phyloP scores from a whole-genome alignment of 2,329 filamentous ascomycete species.

The Allantophomopsis lycopodina region DNA sequence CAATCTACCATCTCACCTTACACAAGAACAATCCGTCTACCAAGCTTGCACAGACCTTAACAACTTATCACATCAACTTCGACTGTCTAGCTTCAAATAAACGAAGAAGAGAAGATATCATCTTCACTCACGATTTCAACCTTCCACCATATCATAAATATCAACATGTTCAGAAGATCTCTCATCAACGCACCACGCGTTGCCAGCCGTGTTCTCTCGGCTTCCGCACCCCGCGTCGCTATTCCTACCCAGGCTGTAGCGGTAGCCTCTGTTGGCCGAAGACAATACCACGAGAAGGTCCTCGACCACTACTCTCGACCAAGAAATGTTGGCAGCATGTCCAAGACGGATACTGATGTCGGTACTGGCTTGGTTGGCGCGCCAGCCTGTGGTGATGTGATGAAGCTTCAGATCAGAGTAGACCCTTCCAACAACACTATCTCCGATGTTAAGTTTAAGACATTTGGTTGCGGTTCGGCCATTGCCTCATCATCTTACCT shows the following conservation, averaged over 20 bases:
- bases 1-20: too few relatives aligned
- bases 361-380: conserved; percentile 85
- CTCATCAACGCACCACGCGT: conserved; percentile 13
- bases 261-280: conserved; percentile 5
- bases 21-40: too few relatives aligned
- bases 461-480: conserved; percentile 85
- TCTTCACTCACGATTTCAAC: too few relatives aligned
- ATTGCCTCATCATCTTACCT: conserved; percentile 93
- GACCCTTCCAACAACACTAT: conserved; percentile 82
- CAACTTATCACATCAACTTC: too few relatives aligned
- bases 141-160: background rate
- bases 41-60: too few relatives aligned
- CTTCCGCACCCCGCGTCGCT: conserved; percentile 11
- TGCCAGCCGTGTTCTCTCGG: conserved; percentile 15
- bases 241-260: conserved; percentile 8
- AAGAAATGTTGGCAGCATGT: conserved; percentile 66
- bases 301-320: conserved; percentile 75
- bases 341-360: conserved; percentile 69
- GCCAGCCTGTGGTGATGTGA: conserved; percentile 85
- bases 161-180: conserved; percentile 17
- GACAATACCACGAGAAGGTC: conserved; percentile 26
- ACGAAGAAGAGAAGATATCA: too few relatives aligned
- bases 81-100: too few relatives aligned
- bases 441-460: conserved; percentile 95
- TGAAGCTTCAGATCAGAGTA: conserved; percentile 89